phyloP scores from a whole-genome alignment of 108 stramenopile species.

The Skeletonema tropicum region DNA sequence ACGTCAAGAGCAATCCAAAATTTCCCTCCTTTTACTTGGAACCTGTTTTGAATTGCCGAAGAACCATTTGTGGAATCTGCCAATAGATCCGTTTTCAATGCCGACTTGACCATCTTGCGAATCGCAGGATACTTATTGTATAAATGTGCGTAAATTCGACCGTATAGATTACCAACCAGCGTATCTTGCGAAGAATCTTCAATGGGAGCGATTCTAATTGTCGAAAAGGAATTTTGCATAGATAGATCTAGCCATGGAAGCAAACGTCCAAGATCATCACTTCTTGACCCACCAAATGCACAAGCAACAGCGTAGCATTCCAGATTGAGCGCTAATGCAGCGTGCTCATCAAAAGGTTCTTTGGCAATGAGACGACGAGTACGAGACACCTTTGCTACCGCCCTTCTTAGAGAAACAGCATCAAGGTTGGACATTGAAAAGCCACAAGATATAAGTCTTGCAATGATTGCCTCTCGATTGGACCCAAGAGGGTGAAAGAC shows the following conservation, averaged over 20 bases:
- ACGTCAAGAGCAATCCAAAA: slow-evolving; percentile 54
- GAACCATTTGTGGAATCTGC: neutral
- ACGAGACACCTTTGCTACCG: slow-evolving; percentile 22
- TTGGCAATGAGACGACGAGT: slow-evolving; percentile 25
- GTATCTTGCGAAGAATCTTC: slow-evolving; percentile 24
- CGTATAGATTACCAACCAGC: slow-evolving; percentile 55
- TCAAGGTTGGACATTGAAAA: slow-evolving; percentile 27
- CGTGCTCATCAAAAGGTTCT: slow-evolving; percentile 85
- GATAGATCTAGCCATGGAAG: slow-evolving; percentile 20
- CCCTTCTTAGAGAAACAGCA: slow-evolving; percentile 27
- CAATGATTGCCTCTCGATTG: slow-evolving; percentile 7
- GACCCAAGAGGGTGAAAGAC: slow-evolving; percentile 45
- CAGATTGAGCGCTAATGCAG: slow-evolving; percentile 64
- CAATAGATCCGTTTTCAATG: slow-evolving; percentile 62
- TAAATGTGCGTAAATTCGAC: slow-evolving; percentile 50
- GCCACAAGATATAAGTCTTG: slow-evolving; percentile 19
- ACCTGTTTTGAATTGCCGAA: slow-evolving; percentile 40
- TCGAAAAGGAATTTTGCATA: neutral
- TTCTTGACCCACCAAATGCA: slow-evolving; percentile 27
- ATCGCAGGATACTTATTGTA: slow-evolving; percentile 65
- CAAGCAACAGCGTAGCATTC: slow-evolving; percentile 59
- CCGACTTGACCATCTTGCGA: slow-evolving; percentile 68
- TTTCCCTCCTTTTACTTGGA: slow-evolving; percentile 40
- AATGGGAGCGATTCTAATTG: slow-evolving; percentile 27
- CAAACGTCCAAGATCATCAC: slow-evolving; percentile 24